These are phyloP conservation scores for Knoxdaviesia proteae DNA, from an alignment of 2,329 filamentous ascomycete species.

Conservation along the genomic window DNA sequence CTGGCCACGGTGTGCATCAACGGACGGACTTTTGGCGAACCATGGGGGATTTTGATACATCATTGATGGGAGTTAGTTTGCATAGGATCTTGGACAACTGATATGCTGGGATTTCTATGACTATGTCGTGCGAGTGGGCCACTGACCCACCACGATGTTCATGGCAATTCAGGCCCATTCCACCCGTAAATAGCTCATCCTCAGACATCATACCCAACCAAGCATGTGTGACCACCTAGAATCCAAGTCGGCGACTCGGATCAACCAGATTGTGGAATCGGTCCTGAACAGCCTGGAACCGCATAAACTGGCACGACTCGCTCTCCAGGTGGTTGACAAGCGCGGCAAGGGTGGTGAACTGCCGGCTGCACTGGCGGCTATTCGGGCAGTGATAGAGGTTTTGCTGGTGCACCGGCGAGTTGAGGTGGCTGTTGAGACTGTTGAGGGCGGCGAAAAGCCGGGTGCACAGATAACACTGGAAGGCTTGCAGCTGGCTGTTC, in stretches of 20 bases:
- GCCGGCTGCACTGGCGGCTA: constrained; percentile 9
- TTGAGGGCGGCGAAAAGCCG: constrained; percentile 15
- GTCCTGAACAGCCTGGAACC: constrained; percentile 16
- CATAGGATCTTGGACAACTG: too few relatives aligned
- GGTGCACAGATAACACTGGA: constrained; percentile 22
- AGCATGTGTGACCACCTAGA: not conserved
- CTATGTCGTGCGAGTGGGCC: too few relatives aligned
- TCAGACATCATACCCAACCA: too few relatives aligned
- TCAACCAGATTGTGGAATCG: not conserved
- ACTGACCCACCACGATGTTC: too few relatives aligned
- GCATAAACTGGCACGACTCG: constrained; percentile 17
- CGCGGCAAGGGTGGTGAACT: constrained; percentile 19
- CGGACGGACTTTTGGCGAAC: too few relatives aligned
- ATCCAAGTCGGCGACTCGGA: not conserved
- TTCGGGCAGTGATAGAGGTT: constrained; percentile 20
- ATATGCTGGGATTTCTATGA: too few relatives aligned
- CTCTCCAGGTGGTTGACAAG: constrained; percentile 23
- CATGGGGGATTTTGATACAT: too few relatives aligned
- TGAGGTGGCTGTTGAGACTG: constrained; percentile 29
- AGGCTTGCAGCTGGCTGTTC: constrained; percentile 15
- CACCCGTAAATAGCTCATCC: too few relatives aligned
- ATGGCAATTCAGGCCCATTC: too few relatives aligned
- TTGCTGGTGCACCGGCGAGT: constrained; percentile 21
- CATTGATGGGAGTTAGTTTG: too few relatives aligned
- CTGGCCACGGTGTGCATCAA: too few relatives aligned